Evolutionary conservation across 352 stramenopile genomes (phyloP).

Genomic region (Phytophthora parvispora): DNA sequence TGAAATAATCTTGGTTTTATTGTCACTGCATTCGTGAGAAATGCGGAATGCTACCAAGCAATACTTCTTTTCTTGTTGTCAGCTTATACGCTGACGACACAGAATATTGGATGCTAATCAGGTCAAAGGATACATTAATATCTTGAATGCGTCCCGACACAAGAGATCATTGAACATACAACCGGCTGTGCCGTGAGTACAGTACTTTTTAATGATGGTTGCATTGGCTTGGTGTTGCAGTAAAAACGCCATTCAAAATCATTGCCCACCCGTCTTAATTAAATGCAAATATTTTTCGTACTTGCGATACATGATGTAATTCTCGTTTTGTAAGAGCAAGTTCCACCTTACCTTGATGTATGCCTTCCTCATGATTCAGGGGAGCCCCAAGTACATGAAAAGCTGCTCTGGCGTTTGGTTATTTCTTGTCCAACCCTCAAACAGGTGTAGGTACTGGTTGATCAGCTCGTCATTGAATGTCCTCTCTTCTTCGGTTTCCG

Average conservation of each 20-base stretch:
- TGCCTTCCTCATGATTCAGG: background rate
- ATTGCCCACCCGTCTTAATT: background rate
- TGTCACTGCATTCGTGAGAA: too few relatives aligned
- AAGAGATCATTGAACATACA: too few relatives aligned
- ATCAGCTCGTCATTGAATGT: background rate
- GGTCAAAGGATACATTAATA: too few relatives aligned
- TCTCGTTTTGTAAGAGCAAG: background rate
- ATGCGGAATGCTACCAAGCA: too few relatives aligned
- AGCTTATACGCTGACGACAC: too few relatives aligned
- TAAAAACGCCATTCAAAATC: background rate
- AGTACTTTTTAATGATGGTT: too few relatives aligned
- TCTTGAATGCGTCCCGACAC: too few relatives aligned
- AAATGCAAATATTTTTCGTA: conserved; percentile 4
- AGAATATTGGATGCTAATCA: too few relatives aligned
- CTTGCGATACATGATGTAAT: conserved; percentile 4
- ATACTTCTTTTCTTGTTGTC: too few relatives aligned
- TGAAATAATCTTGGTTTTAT: too few relatives aligned
- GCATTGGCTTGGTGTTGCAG: too few relatives aligned
- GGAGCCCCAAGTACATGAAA: background rate
- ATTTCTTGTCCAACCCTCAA: conserved; percentile 1
- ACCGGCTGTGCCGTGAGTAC: too few relatives aligned
- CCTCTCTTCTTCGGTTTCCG: background rate
- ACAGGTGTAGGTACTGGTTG: background rate
- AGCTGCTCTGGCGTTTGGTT: background rate
- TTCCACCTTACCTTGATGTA: background rate